Conservation (phyloP, 139 green algal species). For the Eudorina sp. region DNA sequence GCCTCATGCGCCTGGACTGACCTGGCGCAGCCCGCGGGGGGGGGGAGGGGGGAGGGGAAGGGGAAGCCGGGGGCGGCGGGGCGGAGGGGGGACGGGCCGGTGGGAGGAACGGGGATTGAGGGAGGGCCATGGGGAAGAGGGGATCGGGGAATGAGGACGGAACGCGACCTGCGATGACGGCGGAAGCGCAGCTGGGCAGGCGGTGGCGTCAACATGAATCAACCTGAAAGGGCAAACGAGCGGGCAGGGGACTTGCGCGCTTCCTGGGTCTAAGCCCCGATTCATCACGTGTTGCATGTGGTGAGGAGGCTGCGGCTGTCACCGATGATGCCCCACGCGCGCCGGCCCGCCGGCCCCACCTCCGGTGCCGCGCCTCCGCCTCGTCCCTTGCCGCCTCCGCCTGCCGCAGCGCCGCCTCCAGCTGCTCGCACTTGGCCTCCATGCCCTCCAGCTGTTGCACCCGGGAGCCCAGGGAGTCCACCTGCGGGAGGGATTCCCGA, state of each 20-base stretch:
- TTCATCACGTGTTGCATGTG: no score
- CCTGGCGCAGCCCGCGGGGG: neutral
- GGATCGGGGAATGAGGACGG: no score
- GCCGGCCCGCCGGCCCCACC: no score
- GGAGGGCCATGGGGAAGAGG: neutral
- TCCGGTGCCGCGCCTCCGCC: constrained; percentile 47
- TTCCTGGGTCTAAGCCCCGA: no score
- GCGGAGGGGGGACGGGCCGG: neutral
- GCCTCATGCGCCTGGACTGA: constrained; percentile 51
- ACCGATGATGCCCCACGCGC: no score
- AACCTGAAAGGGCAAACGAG: no score
- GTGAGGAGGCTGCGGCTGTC: no score
- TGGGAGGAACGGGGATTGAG: neutral
- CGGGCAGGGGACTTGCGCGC: no score
- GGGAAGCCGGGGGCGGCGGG: neutral
- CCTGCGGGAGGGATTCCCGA: constrained; percentile 19
- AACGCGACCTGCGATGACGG: no score
- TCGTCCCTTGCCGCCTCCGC: constrained; percentile 30
- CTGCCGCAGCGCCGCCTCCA: constrained; percentile 45
- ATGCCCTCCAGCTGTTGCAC: constrained; percentile 27
- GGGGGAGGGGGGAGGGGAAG: neutral
- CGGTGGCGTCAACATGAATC: no score
- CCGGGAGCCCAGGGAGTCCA: constrained; percentile 42
- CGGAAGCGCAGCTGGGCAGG: no score
- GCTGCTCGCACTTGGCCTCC: constrained; percentile 35